Base-by-base conservation (phyloP, 306 rosid species). In the Dryas drummondii region DNA sequence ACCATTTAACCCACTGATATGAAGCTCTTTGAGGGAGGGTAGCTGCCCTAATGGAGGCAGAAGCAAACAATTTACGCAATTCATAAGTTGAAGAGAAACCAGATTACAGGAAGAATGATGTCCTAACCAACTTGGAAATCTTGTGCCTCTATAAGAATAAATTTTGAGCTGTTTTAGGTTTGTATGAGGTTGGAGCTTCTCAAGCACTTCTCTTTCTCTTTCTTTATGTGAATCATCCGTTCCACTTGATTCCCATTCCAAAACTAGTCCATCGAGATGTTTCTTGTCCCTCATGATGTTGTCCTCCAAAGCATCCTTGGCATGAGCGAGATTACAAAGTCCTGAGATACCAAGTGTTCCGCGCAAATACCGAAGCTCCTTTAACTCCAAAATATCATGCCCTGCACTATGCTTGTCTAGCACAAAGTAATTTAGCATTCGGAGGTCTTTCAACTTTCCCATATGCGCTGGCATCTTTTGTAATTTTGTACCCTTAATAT, bases 91-190 rank as follows among this genome's bases (percentile, higher is more conserved):
- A 47, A 54, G 19, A 26, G 2, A 10, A 37, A 5, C 47, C 27
- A 79, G 41, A 73, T 57, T 59, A 79, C 22, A 22, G 0, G 22
- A 0, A 22, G 22, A 22, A 66, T 0, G 49, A 55, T 76, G 26
- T 47, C 56, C 64, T 5, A 83, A 2, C 86, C 84, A 83, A 32
- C 16, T 7, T 19, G 79, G 84, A 44, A 79, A 72, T n/a, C 48
- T 15, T 11, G 16, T 44, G 1, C 86, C 69, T 3, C 68, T 64
- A 17, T 79, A 83, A 6, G 48, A 54, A 6, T 0, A 0, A 22
- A 76, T 41, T 0, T 0, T 0, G 2, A 75, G 59, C 1, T 14
- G 1, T 70, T 66, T 54, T 8, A 81, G 55, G 52, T 66, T 49
- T 45, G 59, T 45, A 68, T 75, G 74, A 17, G 79, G 85, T 61